phyloP scores from a whole-genome alignment of 2,329 filamentous ascomycete species.

The Rhynchosporium graminicola region DNA sequence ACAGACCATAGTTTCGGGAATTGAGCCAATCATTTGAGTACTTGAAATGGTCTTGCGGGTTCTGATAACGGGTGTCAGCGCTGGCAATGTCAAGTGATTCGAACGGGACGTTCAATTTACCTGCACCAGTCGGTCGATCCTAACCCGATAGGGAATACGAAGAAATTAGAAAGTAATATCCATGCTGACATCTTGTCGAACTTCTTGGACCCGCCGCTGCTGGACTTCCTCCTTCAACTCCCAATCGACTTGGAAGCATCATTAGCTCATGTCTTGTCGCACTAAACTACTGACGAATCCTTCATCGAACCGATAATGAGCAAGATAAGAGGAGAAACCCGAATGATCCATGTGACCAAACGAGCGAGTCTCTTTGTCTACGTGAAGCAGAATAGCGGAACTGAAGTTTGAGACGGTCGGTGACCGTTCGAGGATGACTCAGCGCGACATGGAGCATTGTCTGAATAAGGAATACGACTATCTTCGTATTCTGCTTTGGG shows the following conservation, averaged over 20 bases:
- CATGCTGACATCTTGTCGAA: constrained; percentile 27
- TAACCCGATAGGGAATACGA: constrained; percentile 7
- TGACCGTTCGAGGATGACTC: no score
- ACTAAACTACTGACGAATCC: background rate
- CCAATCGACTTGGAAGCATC: constrained; percentile 1
- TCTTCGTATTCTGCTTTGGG: no score
- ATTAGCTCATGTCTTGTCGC: background rate
- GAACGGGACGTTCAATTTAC: constrained; percentile 1
- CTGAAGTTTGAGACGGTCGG: no score
- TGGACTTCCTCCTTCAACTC: background rate
- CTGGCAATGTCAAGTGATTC: background rate
- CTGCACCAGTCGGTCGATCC: background rate
- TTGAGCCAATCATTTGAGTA: background rate
- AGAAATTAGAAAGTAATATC: constrained; percentile 25
- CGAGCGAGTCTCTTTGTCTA: no score
- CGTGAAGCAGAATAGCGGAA: no score
- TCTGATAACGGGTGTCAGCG: background rate
- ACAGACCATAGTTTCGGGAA: background rate
- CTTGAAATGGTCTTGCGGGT: background rate
- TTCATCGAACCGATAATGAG: no score
- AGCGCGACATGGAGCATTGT: no score
- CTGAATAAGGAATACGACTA: no score
- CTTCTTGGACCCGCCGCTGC: background rate
- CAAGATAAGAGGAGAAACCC: background rate
- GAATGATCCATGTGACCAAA: background rate